Evolutionary conservation across 2,329 filamentous ascomycete species (phyloP), one percentile per base, ranked within the genome.

Genomic region (Clarireedia homoeocarpa): DNA sequence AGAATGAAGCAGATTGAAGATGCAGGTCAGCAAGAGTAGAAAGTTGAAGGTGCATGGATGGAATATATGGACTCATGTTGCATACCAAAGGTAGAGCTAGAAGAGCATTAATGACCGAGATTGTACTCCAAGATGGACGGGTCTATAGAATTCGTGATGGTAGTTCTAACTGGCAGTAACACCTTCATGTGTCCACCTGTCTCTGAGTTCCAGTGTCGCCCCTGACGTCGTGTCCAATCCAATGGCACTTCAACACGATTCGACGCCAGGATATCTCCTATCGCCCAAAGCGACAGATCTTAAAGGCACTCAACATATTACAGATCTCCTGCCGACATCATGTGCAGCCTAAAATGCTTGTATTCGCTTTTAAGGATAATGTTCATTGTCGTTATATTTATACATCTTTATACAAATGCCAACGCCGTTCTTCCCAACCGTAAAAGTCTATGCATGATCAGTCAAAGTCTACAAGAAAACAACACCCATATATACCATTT

Each of bases 1-100:
- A 65, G 67, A 51, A 51, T 72, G 51, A 53, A 42, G 12, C 45
- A 59, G 20, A 40, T 59, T 9, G 48, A 56, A 24, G 40, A 12
- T 38, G 4, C 26, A 6, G 40, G 24, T 20, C 15, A 17, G 42
- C 5, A n/a, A 5, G 15, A 3, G 7, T 9, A 20, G n/a, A 10
- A n/a, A 9, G 20, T 20, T 20, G 39, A 7, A 20, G 39, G 17
- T 7, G 17, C 15, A 6, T 44, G 47, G 40, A 50, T 42, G 5
- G 39, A 20, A 42, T 9, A 42, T 30, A 30, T 30, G 4, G 10
- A 30, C 27, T 30, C 27, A 9, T 30, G 7, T 30, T 30, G 27
- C 27, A 30, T 30, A 30, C 27, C 10, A 30, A 30, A 30, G 7
- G 7, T 12, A 30, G 27, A 9, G 7, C 27, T 9, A 10, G 27